phyloP scores from a whole-genome alignment of 805 yeast genomes.

The Saturnispora kantuleensis region DNA sequence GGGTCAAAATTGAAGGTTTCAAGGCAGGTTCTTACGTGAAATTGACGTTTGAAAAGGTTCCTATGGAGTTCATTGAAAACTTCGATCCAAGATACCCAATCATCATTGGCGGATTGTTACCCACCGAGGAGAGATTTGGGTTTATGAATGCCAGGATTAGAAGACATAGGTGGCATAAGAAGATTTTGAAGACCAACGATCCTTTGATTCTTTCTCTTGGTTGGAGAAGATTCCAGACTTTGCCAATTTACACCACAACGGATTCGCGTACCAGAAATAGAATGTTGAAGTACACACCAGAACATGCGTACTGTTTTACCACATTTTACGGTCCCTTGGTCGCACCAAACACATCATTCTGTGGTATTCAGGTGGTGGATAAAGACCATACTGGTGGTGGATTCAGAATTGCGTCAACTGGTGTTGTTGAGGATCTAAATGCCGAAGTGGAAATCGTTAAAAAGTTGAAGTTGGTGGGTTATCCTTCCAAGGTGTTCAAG shows the following conservation, averaged over 20 bases:
- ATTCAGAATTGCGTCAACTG: conserved; percentile 94
- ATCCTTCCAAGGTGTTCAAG: conserved; percentile 86
- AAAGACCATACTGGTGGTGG: conserved; percentile 77
- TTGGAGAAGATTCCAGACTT: conserved; percentile 97
- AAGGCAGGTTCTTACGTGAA: conserved; percentile 92
- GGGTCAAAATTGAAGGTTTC: conserved; percentile 81
- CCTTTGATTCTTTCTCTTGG: conserved; percentile 91
- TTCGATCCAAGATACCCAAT: conserved; percentile 81
- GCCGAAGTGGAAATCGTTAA: conserved; percentile 86
- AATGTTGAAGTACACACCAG: conserved; percentile 97
- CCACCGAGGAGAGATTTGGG: conserved; percentile 90
- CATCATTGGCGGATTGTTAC: conserved; percentile 80
- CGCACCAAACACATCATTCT: conserved; percentile 95
- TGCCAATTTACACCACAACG: conserved; percentile 91
- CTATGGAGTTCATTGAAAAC: conserved; percentile 83
- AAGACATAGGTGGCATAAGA: conserved; percentile 98
- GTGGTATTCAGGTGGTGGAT: conserved; percentile 87
- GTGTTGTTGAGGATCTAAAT: conserved; percentile 89
- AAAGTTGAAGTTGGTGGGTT: conserved; percentile 89
- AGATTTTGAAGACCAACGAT: conserved; percentile 89
- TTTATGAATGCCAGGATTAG: conserved; percentile 86
- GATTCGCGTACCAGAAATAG: conserved; percentile 97
- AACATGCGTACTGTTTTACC: conserved; percentile 92
- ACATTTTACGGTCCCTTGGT: conserved; percentile 95
- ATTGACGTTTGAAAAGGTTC: conserved; percentile 69